Percentiles rank a stretch among this genome's conserved stretches.
Conservation (phyloP, 176 grass and related monocot species). For the Oryza glumipatula region DNA sequence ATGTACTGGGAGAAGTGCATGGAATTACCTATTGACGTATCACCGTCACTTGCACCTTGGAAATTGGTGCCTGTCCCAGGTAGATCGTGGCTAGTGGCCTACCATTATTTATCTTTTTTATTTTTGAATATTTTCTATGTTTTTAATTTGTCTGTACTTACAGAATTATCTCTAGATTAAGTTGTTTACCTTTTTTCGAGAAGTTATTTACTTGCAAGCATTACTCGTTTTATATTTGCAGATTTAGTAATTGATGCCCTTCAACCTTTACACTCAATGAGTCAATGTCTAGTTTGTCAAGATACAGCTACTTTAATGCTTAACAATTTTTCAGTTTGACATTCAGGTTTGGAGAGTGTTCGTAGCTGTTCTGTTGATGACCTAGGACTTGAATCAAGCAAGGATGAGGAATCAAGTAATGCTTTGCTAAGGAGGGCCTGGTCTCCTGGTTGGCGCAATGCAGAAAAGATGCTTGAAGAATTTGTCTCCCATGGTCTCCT, state of each 20-base stretch:
- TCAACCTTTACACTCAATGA: neutral
- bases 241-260: neutral
- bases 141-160: slow-evolving; percentile 13
- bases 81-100: slow-evolving; percentile 36
- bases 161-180: neutral
- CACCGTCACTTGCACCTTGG: slow-evolving; percentile 63
- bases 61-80: slow-evolving; percentile 64
- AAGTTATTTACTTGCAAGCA: neutral
- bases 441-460: slow-evolving; percentile 84
- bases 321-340: slow-evolving; percentile 39
- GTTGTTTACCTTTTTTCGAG: neutral
- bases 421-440: slow-evolving; percentile 82
- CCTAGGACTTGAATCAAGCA: slow-evolving; percentile 82
- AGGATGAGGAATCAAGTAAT: slow-evolving; percentile 89
- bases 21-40: slow-evolving; percentile 46
- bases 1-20: slow-evolving; percentile 84
- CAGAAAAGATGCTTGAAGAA: slow-evolving; percentile 72
- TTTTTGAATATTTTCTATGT: neutral
- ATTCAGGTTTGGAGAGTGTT: slow-evolving; percentile 68
- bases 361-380: slow-evolving; percentile 69
- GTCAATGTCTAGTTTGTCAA: neutral
- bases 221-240: slow-evolving; percentile 13
- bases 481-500: slow-evolving; percentile 73
- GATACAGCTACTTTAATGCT: slow-evolving; percentile 26
- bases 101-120: slow-evolving; percentile 6